Evolutionary conservation across 352 stramenopile species (phyloP).

Genomic region (Phytophthora sansomeana): DNA sequence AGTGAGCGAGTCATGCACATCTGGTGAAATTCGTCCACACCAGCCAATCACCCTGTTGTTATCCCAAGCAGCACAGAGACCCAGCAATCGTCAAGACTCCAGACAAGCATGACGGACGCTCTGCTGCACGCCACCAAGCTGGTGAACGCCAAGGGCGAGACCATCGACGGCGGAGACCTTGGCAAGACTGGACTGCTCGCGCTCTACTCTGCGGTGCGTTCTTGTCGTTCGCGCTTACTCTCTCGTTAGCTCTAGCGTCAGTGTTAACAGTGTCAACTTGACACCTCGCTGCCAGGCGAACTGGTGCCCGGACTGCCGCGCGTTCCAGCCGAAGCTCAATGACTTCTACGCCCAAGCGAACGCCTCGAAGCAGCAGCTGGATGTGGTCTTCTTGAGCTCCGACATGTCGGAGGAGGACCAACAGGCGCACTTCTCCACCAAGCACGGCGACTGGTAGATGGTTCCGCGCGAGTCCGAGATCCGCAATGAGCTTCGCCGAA

Average conservation of each 20-base stretch:
- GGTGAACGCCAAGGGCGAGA: conserved; percentile 64
- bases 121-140: conserved; percentile 60
- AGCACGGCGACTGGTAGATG: conserved; percentile 76
- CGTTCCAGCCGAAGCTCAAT: conserved; percentile 77
- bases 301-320: conserved; percentile 82
- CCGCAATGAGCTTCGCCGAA: conserved; percentile 74
- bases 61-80: conserved; percentile 14
- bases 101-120: conserved; percentile 38
- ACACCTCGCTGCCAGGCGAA: no score
- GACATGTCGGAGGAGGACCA: conserved; percentile 66
- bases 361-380: conserved; percentile 46
- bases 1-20: conserved; percentile 12
- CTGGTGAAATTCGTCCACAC: not conserved
- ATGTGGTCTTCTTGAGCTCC: conserved; percentile 80
- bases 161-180: conserved; percentile 43
- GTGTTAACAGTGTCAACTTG: no score
- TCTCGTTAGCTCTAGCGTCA: no score
- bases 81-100: not conserved
- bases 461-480: conserved; percentile 62
- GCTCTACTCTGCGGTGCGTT: conserved; percentile 77
- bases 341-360: conserved; percentile 71
- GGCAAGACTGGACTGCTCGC: conserved; percentile 49
- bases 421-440: conserved; percentile 62
- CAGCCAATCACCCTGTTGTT: conserved; percentile 18
- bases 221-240: not conserved